These are phyloP conservation scores for Apiotrichum akiyoshidainum DNA, from an alignment of 1,284 basidiomycete species.

Conservation along the genomic window DNA sequence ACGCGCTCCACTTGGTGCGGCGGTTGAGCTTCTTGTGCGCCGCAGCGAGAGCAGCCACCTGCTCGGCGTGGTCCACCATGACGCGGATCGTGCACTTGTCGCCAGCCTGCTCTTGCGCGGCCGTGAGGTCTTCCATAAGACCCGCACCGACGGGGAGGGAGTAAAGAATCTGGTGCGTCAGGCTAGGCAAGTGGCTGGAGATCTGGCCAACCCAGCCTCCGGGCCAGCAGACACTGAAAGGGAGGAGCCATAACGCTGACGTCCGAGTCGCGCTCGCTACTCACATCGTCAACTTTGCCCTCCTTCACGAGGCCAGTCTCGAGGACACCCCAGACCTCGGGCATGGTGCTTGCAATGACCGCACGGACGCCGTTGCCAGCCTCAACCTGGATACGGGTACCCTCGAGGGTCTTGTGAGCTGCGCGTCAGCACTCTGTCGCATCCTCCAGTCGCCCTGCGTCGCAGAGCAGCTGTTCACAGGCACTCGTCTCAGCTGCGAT, in stretches of 20 bases:
- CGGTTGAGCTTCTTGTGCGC: slow-evolving; percentile 45
- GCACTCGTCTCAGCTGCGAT: too few species aligned
- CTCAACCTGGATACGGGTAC: slow-evolving; percentile 64
- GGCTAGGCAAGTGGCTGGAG: too few species aligned
- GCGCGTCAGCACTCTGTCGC: neutral
- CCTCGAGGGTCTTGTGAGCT: slow-evolving; percentile 65
- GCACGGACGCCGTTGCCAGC: slow-evolving; percentile 54
- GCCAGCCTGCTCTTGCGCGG: slow-evolving; percentile 59
- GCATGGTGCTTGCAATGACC: slow-evolving; percentile 40
- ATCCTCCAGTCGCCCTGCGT: too few species aligned
- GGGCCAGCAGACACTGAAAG: too few species aligned
- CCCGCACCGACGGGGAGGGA: slow-evolving; percentile 67
- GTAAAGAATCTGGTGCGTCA: slow-evolving; percentile 64
- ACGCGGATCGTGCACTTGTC: slow-evolving; percentile 62
- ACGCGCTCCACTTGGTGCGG: slow-evolving; percentile 62
- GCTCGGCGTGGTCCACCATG: slow-evolving; percentile 71
- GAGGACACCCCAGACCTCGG: slow-evolving; percentile 40
- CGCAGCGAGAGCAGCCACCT: slow-evolving; percentile 63
- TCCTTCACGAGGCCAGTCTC: slow-evolving; percentile 57
- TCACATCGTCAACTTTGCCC: slow-evolving; percentile 68
- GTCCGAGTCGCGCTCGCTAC: too few species aligned
- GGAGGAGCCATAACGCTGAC: too few species aligned
- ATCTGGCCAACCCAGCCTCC: too few species aligned
- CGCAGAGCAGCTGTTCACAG: too few species aligned
- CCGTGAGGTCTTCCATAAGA: slow-evolving; percentile 68